These are phyloP conservation scores for Gynostemma pentaphyllum DNA, from an alignment of 306 rosid species.

Conservation along the genomic window DNA sequence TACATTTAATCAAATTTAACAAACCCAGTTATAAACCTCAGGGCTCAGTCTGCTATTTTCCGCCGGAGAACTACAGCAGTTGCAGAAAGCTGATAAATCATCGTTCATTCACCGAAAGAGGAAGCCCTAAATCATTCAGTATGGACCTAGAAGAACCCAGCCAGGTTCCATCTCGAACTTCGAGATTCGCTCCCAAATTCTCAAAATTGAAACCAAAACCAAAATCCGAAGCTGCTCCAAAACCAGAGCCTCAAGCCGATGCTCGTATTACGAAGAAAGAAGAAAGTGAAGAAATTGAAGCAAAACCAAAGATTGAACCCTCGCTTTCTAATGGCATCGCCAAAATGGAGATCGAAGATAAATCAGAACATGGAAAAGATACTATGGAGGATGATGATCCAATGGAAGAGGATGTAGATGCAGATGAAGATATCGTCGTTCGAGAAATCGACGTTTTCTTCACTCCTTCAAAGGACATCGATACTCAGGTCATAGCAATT, in stretches of 20 bases:
- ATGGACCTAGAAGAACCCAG: slow-evolving; percentile 59
- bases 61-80: background rate
- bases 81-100: background rate
- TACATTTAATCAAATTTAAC: too few species aligned
- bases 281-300: slow-evolving; percentile 9
- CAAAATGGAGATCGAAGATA: slow-evolving; percentile 32
- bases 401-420: slow-evolving; percentile 35
- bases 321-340: slow-evolving; percentile 18
- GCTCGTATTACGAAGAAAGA: slow-evolving; percentile 15
- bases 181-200: slow-evolving; percentile 56
- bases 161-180: slow-evolving; percentile 35
- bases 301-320: slow-evolving; percentile 15
- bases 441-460: slow-evolving; percentile 82
- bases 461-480: slow-evolving; percentile 33
- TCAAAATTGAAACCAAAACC: slow-evolving; percentile 46
- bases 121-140: background rate
- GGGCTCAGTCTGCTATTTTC: background rate
- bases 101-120: background rate
- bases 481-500: slow-evolving; percentile 35
- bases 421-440: slow-evolving; percentile 42
- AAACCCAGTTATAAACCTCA: too few species aligned
- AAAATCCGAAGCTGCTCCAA: slow-evolving; percentile 1
- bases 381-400: slow-evolving; percentile 27
- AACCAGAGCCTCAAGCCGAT: slow-evolving; percentile 16
- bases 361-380: slow-evolving; percentile 21